Base-by-base conservation (phyloP, 441 rosid genomes). In the Viola pubescens region DNA sequence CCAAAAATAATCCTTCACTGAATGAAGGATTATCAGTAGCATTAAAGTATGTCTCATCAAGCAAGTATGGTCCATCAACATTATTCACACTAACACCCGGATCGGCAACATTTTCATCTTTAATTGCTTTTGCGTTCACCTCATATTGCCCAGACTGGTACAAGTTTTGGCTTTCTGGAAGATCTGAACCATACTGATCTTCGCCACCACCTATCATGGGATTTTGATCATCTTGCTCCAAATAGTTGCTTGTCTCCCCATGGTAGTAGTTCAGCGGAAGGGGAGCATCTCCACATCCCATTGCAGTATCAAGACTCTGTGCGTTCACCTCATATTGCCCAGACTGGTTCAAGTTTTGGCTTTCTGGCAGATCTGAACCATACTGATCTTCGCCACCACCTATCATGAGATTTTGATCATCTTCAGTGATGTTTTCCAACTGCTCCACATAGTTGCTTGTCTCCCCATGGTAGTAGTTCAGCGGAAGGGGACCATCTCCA, bases 191-290 rank as follows among this genome's bases (percentile, higher is more conserved):
- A 58, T 54, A 64, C 57, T 72, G 76, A 51, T 60, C 64, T 54
- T 65, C 77, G 46, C 61, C 80, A 26, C 48, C 53, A 45, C 73
- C 72, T 52, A 73, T 64, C 48, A 73, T 65, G 54, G 79, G 82
- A 66, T 79, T 79, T 48, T 62, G 66, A 67, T 82, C 85, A 67
- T 69, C 75, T 63, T 75, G 66, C 54, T 82, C 88, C 42, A 59
- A 73, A 56, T 74, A 70, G 65, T 77, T 81, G 79, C 89, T 84
- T 41, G 92, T 62, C 41, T 82, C 95, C 37, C 85, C 96, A 62
- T 66, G 67, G 67, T 65, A 73, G 71, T 71, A 77, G 62, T 73
- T 82, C 47, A 66, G 52, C 11, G 71, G 75, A 71, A 58, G 38
- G 7, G 67, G 47, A 68, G 68, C 62, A 49, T 80, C 74, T 62